These are phyloP conservation scores for Pachyrhizus erosus DNA, from an alignment of 306 rosid species.

Conservation along the genomic window DNA sequence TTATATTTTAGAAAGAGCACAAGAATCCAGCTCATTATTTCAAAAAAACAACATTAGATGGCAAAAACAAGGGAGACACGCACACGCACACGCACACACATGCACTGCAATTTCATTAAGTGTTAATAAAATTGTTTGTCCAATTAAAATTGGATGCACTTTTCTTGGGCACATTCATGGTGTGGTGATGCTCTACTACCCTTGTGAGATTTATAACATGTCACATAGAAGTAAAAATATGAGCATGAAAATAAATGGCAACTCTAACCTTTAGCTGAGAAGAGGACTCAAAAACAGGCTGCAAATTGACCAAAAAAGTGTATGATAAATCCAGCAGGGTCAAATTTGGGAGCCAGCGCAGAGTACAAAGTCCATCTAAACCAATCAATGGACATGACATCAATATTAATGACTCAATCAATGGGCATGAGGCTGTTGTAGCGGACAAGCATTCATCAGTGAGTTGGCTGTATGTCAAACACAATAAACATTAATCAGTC, in stretches of 20 bases:
- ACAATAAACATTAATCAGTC: slow-evolving; percentile 48
- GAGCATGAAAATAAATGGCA: not conserved
- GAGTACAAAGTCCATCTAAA: slow-evolving; percentile 79
- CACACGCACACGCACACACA: not conserved
- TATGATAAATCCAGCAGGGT: slow-evolving; percentile 86
- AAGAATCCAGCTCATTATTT: not conserved
- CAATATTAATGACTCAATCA: slow-evolving; percentile 85
- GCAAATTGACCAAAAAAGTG: slow-evolving; percentile 85
- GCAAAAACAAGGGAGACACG: not conserved
- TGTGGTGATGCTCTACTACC: not conserved
- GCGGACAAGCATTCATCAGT: slow-evolving; percentile 90
- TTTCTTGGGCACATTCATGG: not conserved
- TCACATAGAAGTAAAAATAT: not conserved
- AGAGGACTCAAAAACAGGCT: slow-evolving; percentile 91
- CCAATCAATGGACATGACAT: slow-evolving; percentile 96
- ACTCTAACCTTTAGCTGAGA: slow-evolving; percentile 75
- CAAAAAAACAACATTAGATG: not conserved
- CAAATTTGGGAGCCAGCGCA: slow-evolving; percentile 72
- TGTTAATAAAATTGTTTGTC: not conserved
- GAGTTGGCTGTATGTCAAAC: slow-evolving; percentile 72
- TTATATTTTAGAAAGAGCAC: not conserved
- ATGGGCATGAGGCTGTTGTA: slow-evolving; percentile 83
- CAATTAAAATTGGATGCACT: not conserved
- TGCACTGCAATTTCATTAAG: not conserved
- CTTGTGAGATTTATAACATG: not conserved